Conservation (phyloP, 352 stramenopile species). For the Phytopythium montanum region DNA sequence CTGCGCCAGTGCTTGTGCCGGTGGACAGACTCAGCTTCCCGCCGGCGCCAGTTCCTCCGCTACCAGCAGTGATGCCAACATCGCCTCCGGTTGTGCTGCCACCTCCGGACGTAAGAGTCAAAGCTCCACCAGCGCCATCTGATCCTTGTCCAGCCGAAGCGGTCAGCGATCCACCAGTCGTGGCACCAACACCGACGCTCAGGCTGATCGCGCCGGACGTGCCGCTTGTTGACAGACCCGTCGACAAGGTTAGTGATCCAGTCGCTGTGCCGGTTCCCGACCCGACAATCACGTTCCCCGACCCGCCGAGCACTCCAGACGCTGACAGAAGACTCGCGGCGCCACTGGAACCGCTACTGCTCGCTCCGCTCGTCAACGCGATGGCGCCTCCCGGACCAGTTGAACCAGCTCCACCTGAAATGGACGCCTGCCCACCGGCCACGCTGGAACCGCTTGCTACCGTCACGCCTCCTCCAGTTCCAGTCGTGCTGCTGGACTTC, state of each 20-base stretch:
- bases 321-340: conserved; percentile 16
- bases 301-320: conserved; percentile 11
- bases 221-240: conserved; percentile 24
- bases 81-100: conserved; percentile 27
- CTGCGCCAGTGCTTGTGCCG: conserved; percentile 24
- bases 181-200: conserved; percentile 22
- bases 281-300: conserved; percentile 4
- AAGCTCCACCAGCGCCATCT: conserved; percentile 22
- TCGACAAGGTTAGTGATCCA: conserved; percentile 37
- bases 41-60: conserved; percentile 21
- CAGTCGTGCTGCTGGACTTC: conserved; percentile 23
- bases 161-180: conserved; percentile 19
- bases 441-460: conserved; percentile 24
- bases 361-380: conserved; percentile 36
- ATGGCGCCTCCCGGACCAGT: conserved; percentile 37
- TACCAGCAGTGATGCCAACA: conserved; percentile 22
- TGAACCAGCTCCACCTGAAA: conserved; percentile 33
- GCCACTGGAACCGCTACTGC: conserved; percentile 19
- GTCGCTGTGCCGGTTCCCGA: conserved; percentile 21
- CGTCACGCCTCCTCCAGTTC: conserved; percentile 13
- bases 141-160: conserved; percentile 19
- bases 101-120: conserved; percentile 23
- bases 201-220: conserved; percentile 31
- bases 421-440: conserved; percentile 27
- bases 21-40: conserved; percentile 31